A percentile compares a stretch with the other conserved stretches of the same genome.
phyloP scores from a whole-genome alignment of 2,329 filamentous ascomycete genomes.

The Knufia fluminis region DNA sequence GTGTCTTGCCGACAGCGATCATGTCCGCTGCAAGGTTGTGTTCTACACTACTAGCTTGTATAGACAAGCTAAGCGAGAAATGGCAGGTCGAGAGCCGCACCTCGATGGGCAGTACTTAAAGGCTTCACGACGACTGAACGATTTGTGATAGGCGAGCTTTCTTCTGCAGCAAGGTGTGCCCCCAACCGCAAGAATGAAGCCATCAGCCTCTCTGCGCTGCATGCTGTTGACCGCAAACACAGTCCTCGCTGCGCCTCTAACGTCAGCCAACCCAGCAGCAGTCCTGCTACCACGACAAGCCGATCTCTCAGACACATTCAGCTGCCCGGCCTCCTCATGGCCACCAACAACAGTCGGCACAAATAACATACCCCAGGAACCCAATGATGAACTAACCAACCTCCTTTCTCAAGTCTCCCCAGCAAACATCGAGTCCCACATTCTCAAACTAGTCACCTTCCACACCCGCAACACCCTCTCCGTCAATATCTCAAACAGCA shows the following conservation, averaged over 20 bases:
- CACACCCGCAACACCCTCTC: constrained; percentile 50
- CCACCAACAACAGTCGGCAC: constrained; percentile 31
- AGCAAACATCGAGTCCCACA: constrained; percentile 41
- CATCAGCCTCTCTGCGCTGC: background rate
- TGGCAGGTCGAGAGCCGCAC: no score
- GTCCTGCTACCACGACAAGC: background rate
- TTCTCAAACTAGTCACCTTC: constrained; percentile 47
- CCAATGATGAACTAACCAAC: constrained; percentile 31
- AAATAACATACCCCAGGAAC: constrained; percentile 33
- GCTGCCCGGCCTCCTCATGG: constrained; percentile 29
- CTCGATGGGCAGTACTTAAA: no score
- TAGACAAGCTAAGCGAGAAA: no score
- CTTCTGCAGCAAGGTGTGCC: background rate
- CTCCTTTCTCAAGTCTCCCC: constrained; percentile 35
- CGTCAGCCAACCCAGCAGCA: background rate
- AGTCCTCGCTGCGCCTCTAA: background rate
- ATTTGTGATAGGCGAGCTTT: background rate
- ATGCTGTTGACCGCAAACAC: background rate
- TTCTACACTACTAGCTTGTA: no score
- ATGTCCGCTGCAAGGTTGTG: no score
- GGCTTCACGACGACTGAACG: no score
- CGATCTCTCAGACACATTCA: background rate
- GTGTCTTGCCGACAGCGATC: no score
- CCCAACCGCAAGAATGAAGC: no score
- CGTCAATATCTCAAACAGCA: constrained; percentile 40